Percentiles rank a stretch among this genome's conserved stretches.
These are phyloP conservation scores for Haematococcus sp. DNA, from an alignment of 139 green algal genomes.

Conservation along the genomic window DNA sequence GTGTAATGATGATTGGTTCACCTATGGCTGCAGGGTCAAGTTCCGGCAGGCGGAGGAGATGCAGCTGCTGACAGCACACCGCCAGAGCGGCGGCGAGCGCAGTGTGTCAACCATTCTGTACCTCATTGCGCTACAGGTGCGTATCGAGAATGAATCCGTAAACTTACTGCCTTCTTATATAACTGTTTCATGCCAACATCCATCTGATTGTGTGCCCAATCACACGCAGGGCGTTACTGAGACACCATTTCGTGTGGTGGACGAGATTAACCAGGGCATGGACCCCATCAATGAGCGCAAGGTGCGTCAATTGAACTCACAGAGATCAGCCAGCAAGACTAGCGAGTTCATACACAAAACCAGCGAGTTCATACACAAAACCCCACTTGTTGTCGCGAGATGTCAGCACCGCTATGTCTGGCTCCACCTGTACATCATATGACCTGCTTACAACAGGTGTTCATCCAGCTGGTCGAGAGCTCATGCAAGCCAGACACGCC, in stretches of 20 bases:
- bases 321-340: too few relatives aligned
- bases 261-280: slow-evolving; percentile 99
- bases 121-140: slow-evolving; percentile 90
- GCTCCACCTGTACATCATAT: neutral
- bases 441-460: slow-evolving; percentile 42
- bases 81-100: slow-evolving; percentile 93
- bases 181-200: too few relatives aligned
- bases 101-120: slow-evolving; percentile 97
- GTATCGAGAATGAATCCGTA: too few relatives aligned
- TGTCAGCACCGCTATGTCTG: neutral
- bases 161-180: too few relatives aligned
- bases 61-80: slow-evolving; percentile 71
- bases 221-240: slow-evolving; percentile 75
- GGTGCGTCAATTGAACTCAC: too few relatives aligned
- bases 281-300: slow-evolving; percentile 94
- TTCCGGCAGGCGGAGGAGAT: slow-evolving; percentile 82
- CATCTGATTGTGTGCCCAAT: too few relatives aligned
- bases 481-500: slow-evolving; percentile 45
- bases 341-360: neutral
- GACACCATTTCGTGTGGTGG: slow-evolving; percentile 95
- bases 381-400: too few relatives aligned
- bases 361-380: neutral
- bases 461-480: slow-evolving; percentile 79
- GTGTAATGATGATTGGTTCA: too few relatives aligned
- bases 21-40: slow-evolving; percentile 69